phyloP scores from a whole-genome alignment of 805 yeast species.

The Candida alai region DNA sequence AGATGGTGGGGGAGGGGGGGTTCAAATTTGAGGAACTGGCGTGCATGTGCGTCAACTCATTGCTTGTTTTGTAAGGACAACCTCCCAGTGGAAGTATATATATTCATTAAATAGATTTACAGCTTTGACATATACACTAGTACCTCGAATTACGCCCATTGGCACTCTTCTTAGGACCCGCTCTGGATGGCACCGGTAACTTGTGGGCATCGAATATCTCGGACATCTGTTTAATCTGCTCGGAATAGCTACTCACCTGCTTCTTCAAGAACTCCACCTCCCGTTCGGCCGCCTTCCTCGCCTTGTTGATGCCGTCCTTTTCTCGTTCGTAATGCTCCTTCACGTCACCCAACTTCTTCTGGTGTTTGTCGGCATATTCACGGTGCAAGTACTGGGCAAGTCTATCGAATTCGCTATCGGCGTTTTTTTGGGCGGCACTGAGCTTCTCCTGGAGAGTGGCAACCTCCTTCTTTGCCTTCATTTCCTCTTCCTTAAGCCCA shows the following conservation, averaged over 20 bases:
- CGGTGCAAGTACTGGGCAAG: conserved; percentile 67
- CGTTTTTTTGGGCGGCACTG: conserved; percentile 40
- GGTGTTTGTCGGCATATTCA: conserved; percentile 76
- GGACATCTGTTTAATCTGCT: conserved; percentile 39
- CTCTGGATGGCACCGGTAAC: conserved; percentile 19
- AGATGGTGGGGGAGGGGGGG: too few relatives aligned
- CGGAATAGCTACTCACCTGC: conserved; percentile 32
- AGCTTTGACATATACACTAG: too few relatives aligned
- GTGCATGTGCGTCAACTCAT: too few relatives aligned
- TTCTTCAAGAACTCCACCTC: conserved; percentile 50
- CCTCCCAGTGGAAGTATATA: too few relatives aligned
- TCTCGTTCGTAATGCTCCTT: conserved; percentile 30
- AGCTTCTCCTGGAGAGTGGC: conserved; percentile 21
- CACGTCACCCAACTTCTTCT: conserved; percentile 59
- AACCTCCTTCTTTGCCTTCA: conserved; percentile 8
- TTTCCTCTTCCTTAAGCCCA: conserved; percentile 11
- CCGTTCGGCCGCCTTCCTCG: conserved; percentile 43
- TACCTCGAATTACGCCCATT: too few relatives aligned
- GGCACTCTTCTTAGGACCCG: conserved; percentile 15
- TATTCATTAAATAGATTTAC: too few relatives aligned
- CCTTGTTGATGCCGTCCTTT: conserved; percentile 39
- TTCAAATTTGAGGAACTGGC: too few relatives aligned
- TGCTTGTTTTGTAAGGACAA: too few relatives aligned
- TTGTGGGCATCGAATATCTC: conserved; percentile 32
- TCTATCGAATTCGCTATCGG: conserved; percentile 54